Base-by-base conservation (phyloP, 129 eudicot genomes). In the Deinandra increscens region DNA sequence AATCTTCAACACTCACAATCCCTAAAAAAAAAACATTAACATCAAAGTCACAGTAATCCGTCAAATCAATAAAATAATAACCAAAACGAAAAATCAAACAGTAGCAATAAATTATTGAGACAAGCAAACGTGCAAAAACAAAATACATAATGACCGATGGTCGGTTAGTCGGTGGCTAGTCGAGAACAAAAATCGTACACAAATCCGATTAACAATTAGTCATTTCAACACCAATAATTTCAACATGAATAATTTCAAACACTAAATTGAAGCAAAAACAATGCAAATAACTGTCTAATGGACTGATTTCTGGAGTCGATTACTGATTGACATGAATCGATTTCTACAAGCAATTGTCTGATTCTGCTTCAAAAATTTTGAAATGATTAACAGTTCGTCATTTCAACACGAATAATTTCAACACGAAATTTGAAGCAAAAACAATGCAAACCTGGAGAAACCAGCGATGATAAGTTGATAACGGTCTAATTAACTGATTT, bases 361-460 rank as follows among this genome's bases (percentile, higher is more conserved):
- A 36, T 36, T 36, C 5, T 36, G 39, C 39, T 36, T 36, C 31
- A 26, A 26, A 26, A 26, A n/a, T n/a, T n/a, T n/a, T n/a, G n/a
- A n/a, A n/a, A n/a, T n/a, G n/a, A n/a, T n/a, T n/a, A n/a, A n/a
- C n/a, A n/a, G n/a, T n/a, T n/a, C n/a, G n/a, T n/a, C n/a, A n/a
- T n/a, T n/a, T n/a, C n/a, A n/a, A n/a, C n/a, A n/a, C n/a, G n/a
- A n/a, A 2, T 33, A 33, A 33, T 33, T 33, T 33, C 37, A 33
- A 2, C 5, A 13, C 4, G 19, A 44, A 12, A 69, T 53, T 59
- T 38, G 29, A 70, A 64, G 58, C 20, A 38, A 60, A 36, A 23
- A 37, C 43, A 11, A 9, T 56, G 58, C 78, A 65, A 64, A 76
- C 78, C 84, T 75, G 78, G 14, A 10, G 17, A 66, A 67, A 34